Conservation (phyloP, 2,329 filamentous ascomycete genomes). For the Atkinsonella hypoxylon region DNA sequence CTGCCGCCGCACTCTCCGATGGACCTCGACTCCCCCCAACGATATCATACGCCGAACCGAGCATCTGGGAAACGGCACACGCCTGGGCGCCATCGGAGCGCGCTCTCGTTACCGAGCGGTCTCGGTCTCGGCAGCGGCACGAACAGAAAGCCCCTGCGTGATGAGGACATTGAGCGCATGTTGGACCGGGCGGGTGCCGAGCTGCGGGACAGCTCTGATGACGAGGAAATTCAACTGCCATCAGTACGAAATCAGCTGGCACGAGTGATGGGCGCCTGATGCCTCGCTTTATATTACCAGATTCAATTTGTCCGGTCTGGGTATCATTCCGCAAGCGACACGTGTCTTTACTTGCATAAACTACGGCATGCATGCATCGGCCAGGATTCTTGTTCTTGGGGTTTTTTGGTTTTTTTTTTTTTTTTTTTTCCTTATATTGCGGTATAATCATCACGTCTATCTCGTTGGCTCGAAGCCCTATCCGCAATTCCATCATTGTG, state of each 20-base stretch:
- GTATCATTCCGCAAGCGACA: neutral
- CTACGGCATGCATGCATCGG: too few relatives aligned
- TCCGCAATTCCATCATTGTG: too few relatives aligned
- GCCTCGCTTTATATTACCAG: neutral
- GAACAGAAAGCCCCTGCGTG: slow-evolving; percentile 27
- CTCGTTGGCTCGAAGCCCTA: too few relatives aligned
- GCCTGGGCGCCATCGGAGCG: slow-evolving; percentile 29
- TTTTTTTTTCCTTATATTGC: neutral
- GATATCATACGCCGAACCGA: slow-evolving; percentile 12
- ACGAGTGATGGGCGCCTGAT: slow-evolving; percentile 17
- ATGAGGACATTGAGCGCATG: slow-evolving; percentile 48
- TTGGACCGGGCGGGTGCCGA: slow-evolving; percentile 39
- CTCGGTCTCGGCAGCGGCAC: slow-evolving; percentile 29
- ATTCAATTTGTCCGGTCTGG: neutral
- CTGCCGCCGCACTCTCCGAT: slow-evolving; percentile 30
- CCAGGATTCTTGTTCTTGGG: neutral
- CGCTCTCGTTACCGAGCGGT: slow-evolving; percentile 37
- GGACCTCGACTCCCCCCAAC: slow-evolving; percentile 30
- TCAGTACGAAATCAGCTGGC: slow-evolving; percentile 17
- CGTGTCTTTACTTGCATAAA: neutral
- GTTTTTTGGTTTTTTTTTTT: neutral
- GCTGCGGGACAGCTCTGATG: slow-evolving; percentile 42
- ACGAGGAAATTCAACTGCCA: slow-evolving; percentile 43
- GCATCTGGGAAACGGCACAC: slow-evolving; percentile 32
- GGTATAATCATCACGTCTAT: too few relatives aligned